Evolutionary conservation across 306 rosid species (phyloP).

Genomic region (Vigna radiata): DNA sequence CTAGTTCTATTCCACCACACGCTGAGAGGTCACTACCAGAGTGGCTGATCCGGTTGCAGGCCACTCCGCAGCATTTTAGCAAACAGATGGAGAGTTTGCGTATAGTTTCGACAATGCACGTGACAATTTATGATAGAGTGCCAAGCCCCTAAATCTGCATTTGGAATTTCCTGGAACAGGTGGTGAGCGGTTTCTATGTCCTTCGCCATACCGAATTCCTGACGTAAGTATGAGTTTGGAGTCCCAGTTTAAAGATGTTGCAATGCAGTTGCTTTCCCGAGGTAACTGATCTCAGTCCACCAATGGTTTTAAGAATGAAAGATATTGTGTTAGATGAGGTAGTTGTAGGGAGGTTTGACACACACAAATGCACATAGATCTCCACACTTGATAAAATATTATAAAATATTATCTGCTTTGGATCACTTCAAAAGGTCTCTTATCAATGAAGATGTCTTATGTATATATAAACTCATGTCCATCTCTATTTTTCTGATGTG

Average conservation of each 20-base stretch:
- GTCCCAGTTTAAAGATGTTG: slow-evolving; percentile 54
- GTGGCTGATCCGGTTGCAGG: slow-evolving; percentile 65
- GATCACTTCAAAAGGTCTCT: too few species aligned
- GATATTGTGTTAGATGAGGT: too few species aligned
- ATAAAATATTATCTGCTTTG: too few species aligned
- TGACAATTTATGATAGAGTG: slow-evolving; percentile 62
- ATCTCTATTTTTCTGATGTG: too few species aligned
- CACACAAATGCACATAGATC: too few species aligned
- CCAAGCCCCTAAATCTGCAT: slow-evolving; percentile 74
- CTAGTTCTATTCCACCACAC: slow-evolving; percentile 64
- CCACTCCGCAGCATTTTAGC: slow-evolving; percentile 58
- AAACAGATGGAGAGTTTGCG: too few species aligned
- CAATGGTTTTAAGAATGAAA: slow-evolving; percentile 66
- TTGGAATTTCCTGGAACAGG: slow-evolving; percentile 70
- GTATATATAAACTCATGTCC: too few species aligned
- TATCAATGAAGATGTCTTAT: too few species aligned
- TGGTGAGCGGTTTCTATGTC: slow-evolving; percentile 55
- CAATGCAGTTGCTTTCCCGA: slow-evolving; percentile 69
- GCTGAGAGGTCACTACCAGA: slow-evolving; percentile 70
- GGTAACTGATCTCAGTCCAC: slow-evolving; percentile 45
- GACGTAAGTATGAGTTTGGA: slow-evolving; percentile 62
- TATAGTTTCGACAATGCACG: slow-evolving; percentile 56
- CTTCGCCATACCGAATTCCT: slow-evolving; percentile 68
- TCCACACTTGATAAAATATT: too few species aligned
- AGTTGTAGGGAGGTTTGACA: too few species aligned